These are phyloP conservation scores for Eucalyptus pauciflora DNA, from an alignment of 345 rosid species.

Conservation along the genomic window DNA sequence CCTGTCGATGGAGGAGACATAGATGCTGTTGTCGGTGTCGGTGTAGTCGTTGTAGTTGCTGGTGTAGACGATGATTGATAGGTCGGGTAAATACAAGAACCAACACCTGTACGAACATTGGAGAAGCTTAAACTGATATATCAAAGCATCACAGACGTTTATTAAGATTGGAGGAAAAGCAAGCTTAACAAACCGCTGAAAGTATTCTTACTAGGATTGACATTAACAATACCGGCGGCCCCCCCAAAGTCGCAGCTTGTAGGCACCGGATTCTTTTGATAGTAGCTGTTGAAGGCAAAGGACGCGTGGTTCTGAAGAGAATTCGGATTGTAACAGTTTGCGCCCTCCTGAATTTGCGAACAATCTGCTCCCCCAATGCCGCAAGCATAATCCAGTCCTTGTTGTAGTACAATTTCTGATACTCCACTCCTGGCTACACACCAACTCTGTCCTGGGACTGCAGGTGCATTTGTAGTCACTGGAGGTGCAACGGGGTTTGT, in stretches of 20 bases:
- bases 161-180: constrained; percentile 39
- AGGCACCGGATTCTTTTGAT: constrained; percentile 69
- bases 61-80: constrained; percentile 43
- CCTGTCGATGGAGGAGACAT: constrained; percentile 20
- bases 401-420: constrained; percentile 39
- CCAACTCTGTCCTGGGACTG: constrained; percentile 74
- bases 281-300: constrained; percentile 87
- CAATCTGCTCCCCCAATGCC: constrained; percentile 86
- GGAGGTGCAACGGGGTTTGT: constrained; percentile 43
- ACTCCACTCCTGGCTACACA: constrained; percentile 75
- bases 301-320: constrained; percentile 82
- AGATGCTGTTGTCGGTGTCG: not conserved
- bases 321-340: constrained; percentile 64
- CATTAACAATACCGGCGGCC: constrained; percentile 36
- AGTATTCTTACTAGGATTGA: constrained; percentile 71
- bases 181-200: not conserved
- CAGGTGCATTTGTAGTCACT: constrained; percentile 46
- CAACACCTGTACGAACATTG: constrained; percentile 41
- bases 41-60: constrained; percentile 18
- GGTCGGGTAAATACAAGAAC: constrained; percentile 64
- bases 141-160: constrained; percentile 2
- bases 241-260: constrained; percentile 94
- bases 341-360: constrained; percentile 79
- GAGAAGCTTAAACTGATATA: not conserved
- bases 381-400: constrained; percentile 88